Conservation (phyloP, 2,329 filamentous ascomycete genomes). For the Amphichorda felina region DNA sequence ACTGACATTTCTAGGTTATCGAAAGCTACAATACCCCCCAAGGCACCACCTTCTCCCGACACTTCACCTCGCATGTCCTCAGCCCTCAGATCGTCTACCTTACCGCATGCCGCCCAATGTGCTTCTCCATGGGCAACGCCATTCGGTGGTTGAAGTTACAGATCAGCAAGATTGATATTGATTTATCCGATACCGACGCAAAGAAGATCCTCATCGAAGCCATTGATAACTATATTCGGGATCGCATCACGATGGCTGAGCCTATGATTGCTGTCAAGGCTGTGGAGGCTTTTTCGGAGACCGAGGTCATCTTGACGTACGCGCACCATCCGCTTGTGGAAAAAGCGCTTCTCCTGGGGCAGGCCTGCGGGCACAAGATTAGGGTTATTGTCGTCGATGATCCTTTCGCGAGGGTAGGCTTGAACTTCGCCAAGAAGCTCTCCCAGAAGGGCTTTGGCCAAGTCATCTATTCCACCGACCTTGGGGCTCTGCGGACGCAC, state of each 20-base stretch:
- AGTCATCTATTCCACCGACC: constrained; percentile 67
- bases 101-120: constrained; percentile 86
- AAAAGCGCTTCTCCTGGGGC: constrained; percentile 64
- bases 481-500: constrained; percentile 65
- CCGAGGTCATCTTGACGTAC: constrained; percentile 74
- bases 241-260: constrained; percentile 80
- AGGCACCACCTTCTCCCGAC: constrained; percentile 73
- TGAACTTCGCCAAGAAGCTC: constrained; percentile 56
- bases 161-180: constrained; percentile 82
- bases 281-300: constrained; percentile 58
- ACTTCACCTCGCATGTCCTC: constrained; percentile 83
- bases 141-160: constrained; percentile 90
- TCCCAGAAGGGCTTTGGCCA: constrained; percentile 50
- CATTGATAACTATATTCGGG: constrained; percentile 83
- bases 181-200: constrained; percentile 68
- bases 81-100: constrained; percentile 94
- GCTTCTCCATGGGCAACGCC: constrained; percentile 92
- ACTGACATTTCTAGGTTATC: constrained; percentile 52
- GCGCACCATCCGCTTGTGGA: constrained; percentile 80
- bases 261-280: constrained; percentile 73
- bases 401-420: constrained; percentile 38
- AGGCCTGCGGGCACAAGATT: constrained; percentile 60
- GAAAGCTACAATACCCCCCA: constrained; percentile 83
- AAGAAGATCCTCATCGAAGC: constrained; percentile 67
- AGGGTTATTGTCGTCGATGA: constrained; percentile 76